phyloP scores from a whole-genome alignment of 2,329 filamentous ascomycete species.

The Trichoderma sp. region DNA sequence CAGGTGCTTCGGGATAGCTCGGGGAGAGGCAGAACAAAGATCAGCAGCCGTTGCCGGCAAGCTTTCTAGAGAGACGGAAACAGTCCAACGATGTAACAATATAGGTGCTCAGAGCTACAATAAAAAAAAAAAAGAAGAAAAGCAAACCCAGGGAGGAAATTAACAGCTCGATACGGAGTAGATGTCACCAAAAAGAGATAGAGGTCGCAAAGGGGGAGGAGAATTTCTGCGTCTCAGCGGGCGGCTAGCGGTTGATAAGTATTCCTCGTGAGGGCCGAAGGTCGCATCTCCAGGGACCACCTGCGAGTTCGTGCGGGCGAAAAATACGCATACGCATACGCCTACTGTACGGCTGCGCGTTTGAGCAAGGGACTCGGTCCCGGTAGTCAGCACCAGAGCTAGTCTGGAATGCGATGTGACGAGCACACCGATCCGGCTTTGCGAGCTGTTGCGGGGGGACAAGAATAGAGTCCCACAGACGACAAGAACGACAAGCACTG shows the following conservation, averaged over 20 bases:
- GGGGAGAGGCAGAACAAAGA: background rate
- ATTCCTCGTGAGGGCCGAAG: constrained; percentile 26
- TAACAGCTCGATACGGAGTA: constrained; percentile 28
- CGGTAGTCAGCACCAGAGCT: constrained; percentile 20
- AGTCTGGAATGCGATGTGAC: constrained; percentile 23
- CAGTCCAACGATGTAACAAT: constrained; percentile 11
- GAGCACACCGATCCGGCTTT: constrained; percentile 18
- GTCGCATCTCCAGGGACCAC: constrained; percentile 9
- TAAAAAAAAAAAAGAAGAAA: constrained; percentile 21
- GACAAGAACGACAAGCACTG: constrained; percentile 1
- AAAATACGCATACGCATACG: constrained; percentile 15
- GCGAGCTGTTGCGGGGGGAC: constrained; percentile 18
- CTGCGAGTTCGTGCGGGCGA: constrained; percentile 16
- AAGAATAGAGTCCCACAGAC: constrained; percentile 21
- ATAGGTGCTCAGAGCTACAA: constrained; percentile 29
- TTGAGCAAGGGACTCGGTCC: constrained; percentile 10
- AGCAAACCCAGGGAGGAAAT: constrained; percentile 29
- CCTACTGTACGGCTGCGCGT: constrained; percentile 13
- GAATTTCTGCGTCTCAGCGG: constrained; percentile 35
- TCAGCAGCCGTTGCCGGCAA: constrained; percentile 39
- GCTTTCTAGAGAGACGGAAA: constrained; percentile 28
- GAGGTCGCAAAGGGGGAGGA: constrained; percentile 42
- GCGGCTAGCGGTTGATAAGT: constrained; percentile 51
- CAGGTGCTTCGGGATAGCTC: background rate
- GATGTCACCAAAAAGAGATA: constrained; percentile 33